Conservation (phyloP, 495 filamentous ascomycete species). For the Xylaria cubensis region DNA sequence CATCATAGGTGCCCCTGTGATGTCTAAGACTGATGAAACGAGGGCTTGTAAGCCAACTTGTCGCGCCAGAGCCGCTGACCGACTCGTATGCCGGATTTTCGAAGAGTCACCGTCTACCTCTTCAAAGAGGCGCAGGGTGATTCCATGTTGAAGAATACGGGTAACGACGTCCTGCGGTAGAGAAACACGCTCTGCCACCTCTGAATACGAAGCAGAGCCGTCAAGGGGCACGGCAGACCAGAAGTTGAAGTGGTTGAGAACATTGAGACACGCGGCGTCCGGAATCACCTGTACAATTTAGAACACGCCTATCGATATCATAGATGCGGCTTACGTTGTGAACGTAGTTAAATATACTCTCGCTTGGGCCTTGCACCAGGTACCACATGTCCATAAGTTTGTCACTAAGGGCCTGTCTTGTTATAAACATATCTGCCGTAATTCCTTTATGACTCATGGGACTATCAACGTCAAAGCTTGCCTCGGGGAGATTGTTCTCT, state of each 20-base stretch:
- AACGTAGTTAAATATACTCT: slow-evolving; percentile 42
- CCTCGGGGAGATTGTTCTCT: slow-evolving; percentile 37
- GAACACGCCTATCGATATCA: neutral
- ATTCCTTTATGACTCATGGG: slow-evolving; percentile 35
- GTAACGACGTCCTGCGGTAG: slow-evolving; percentile 42
- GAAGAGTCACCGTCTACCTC: slow-evolving; percentile 48
- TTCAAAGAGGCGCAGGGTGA: slow-evolving; percentile 52
- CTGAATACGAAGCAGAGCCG: slow-evolving; percentile 42
- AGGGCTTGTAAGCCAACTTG: slow-evolving; percentile 56
- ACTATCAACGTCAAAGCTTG: slow-evolving; percentile 37
- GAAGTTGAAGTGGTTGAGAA: slow-evolving; percentile 44
- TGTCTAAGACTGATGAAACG: slow-evolving; percentile 72
- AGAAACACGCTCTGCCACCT: slow-evolving; percentile 39
- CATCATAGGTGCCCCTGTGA: slow-evolving; percentile 72
- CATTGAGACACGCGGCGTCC: slow-evolving; percentile 38
- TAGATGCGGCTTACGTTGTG: slow-evolving; percentile 30
- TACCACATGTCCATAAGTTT: slow-evolving; percentile 39
- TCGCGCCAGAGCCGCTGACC: slow-evolving; percentile 38
- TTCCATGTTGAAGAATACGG: slow-evolving; percentile 52
- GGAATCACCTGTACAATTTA: slow-evolving; percentile 28
- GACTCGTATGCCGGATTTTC: slow-evolving; percentile 41
- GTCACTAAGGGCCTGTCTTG: slow-evolving; percentile 32
- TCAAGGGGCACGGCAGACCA: slow-evolving; percentile 44
- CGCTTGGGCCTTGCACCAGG: slow-evolving; percentile 37
- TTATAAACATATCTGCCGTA: slow-evolving; percentile 36